Evolutionary conservation across 2,329 filamentous ascomycete genomes (phyloP), one percentile per base, ranked within the genome.

Genomic region (Botrytis aclada): DNA sequence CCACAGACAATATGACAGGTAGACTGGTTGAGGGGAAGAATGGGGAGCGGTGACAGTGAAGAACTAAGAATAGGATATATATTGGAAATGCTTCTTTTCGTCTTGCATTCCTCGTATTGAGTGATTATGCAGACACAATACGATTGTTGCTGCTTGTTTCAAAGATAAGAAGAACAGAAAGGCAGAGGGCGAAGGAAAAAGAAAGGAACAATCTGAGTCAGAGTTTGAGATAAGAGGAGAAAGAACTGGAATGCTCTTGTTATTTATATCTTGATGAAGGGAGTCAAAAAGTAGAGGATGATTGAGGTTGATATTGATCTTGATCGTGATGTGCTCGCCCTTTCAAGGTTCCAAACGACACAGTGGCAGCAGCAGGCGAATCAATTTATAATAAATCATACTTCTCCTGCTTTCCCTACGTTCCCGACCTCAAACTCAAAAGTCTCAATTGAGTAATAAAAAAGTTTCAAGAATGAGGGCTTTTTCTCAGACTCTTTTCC

Each of bases 381-480:
- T 67, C 64, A 39, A 67, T 67, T 67, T 67, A 67, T 67, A 67
- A 67, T 54, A 39, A 67, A 54, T 67, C 25, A 51, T 47, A 14
- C 29, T 37, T 29, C 51, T 29, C n/a, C 51, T n/a, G 7, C 47
- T 14, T n/a, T n/a, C 51, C 51, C 51, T 54, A 16, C 41, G 12
- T 3, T 18, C 43, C 43, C 18, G 20, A 20, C 51, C n/a, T 67
- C 45, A 67, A 54, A 54, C 64, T 18, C 43, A 54, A 41, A 54
- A 41, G 64, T 32, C 64, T 67, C 34, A 29, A 67, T 67, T 54
- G 64, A 54, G 64, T 54, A 39, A 67, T 54, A 54, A 54, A 20
- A 54, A 39, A 29, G 32, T n/a, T 66, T 34, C 29, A 47, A 65
- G 41, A 64, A 64, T 64, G 62, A 64, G 62, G n/a, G 20, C 3